Evolutionary conservation across 768 basidiomycete genomes (phyloP).

Genomic region (Daedaleopsis sinensis): DNA sequence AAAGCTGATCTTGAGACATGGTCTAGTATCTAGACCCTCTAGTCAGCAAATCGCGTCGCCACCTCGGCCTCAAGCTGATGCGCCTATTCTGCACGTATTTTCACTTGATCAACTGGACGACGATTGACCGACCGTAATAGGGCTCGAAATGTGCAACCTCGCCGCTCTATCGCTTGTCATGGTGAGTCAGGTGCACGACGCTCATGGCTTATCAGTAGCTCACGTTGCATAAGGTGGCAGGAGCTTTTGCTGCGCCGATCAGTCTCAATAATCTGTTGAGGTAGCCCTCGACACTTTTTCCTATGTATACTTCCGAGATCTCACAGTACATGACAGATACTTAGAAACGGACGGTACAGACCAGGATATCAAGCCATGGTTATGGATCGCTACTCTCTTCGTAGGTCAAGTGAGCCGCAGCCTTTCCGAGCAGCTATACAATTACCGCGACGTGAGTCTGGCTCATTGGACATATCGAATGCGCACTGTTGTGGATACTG

Average conservation of each 20-base stretch:
- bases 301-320: neutral
- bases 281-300: slow-evolving; percentile 24
- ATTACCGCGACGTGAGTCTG: slow-evolving; percentile 33
- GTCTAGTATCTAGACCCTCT: slow-evolving; percentile 40
- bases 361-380: slow-evolving; percentile 46
- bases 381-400: slow-evolving; percentile 45
- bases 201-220: neutral
- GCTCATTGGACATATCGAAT: too few relatives aligned
- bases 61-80: slow-evolving; percentile 39
- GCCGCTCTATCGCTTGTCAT: slow-evolving; percentile 19
- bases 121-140: slow-evolving; percentile 7
- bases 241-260: slow-evolving; percentile 26
- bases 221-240: slow-evolving; percentile 17
- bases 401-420: slow-evolving; percentile 39
- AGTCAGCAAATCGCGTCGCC: slow-evolving; percentile 31
- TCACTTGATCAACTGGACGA: too few relatives aligned
- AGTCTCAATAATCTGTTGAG: slow-evolving; percentile 43
- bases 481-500: too few relatives aligned
- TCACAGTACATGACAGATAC: slow-evolving; percentile 28
- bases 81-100: slow-evolving; percentile 27
- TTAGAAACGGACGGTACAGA: slow-evolving; percentile 40
- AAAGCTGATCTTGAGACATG: neutral
- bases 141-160: slow-evolving; percentile 21
- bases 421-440: slow-evolving; percentile 44
- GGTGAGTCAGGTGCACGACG: slow-evolving; percentile 13